phyloP scores from a whole-genome alignment of 208 protist species.

The Acanthamoeba healyi region DNA sequence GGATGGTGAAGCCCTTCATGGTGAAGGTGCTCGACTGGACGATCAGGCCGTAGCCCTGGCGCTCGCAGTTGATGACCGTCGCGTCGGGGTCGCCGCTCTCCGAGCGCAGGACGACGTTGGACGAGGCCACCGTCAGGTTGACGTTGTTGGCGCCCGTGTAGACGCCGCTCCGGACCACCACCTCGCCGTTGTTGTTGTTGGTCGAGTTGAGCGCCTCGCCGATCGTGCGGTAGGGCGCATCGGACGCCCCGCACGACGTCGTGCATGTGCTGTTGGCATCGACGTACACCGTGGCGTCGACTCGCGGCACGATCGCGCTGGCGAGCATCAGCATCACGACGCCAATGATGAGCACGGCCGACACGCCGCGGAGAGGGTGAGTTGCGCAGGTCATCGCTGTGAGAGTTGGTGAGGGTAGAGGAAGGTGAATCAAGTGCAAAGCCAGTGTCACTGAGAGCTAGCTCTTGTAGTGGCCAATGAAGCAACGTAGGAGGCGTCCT shows the following conservation, averaged over 20 bases:
- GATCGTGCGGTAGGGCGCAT: background rate
- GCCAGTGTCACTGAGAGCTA: too few species aligned
- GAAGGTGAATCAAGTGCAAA: too few species aligned
- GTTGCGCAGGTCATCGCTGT: too few species aligned
- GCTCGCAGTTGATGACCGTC: background rate
- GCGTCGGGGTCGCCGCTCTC: background rate
- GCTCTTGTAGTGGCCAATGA: too few species aligned
- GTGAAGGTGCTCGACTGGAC: constrained; percentile 7
- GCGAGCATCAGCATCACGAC: too few species aligned
- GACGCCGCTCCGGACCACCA: background rate
- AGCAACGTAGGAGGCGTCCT: too few species aligned
- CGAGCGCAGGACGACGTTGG: background rate
- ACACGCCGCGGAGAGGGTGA: too few species aligned
- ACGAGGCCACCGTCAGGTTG: background rate
- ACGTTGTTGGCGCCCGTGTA: background rate
- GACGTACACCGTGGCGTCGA: background rate
- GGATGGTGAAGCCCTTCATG: background rate
- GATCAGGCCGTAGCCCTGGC: background rate
- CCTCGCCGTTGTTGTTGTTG: background rate
- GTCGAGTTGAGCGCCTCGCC: background rate
- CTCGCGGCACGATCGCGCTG: too few species aligned
- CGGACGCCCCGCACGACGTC: background rate
- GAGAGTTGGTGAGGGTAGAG: too few species aligned
- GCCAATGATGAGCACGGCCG: too few species aligned
- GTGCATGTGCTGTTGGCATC: constrained; percentile 4